Evolutionary conservation across 495 filamentous ascomycete genomes (phyloP).

Genomic region (Penicillium coffeae): DNA sequence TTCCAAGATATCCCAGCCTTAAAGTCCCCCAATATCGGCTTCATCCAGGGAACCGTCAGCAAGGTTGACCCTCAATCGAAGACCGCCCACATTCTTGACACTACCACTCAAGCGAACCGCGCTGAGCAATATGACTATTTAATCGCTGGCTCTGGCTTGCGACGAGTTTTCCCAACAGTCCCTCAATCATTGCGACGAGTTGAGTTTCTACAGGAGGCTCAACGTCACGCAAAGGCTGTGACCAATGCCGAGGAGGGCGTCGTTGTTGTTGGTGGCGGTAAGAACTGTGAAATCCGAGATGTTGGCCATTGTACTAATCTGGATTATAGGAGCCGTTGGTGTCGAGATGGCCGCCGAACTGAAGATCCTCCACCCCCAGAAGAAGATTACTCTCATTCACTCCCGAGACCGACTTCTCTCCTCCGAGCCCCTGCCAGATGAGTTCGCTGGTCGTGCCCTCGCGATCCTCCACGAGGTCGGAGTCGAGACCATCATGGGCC

Average conservation of each 20-base stretch:
- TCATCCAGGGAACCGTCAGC: constrained; percentile 55
- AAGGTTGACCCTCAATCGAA: constrained; percentile 50
- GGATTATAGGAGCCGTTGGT: constrained; percentile 56
- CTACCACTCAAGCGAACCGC: constrained; percentile 12
- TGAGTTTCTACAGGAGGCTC: constrained; percentile 55
- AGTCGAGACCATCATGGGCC: constrained; percentile 53
- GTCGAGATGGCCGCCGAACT: constrained; percentile 70
- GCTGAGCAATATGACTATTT: constrained; percentile 60
- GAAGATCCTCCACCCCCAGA: constrained; percentile 52
- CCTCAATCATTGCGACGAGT: constrained; percentile 52
- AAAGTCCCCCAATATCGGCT: constrained; percentile 44
- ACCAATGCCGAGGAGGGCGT: constrained; percentile 41
- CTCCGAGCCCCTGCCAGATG: constrained; percentile 61
- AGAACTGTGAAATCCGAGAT: not conserved
- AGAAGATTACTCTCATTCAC: constrained; percentile 63
- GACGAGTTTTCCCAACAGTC: constrained; percentile 59
- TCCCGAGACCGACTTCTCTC: constrained; percentile 60
- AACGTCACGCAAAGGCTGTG: constrained; percentile 20
- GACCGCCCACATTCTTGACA: constrained; percentile 42
- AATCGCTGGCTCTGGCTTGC: constrained; percentile 56
- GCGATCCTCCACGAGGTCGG: constrained; percentile 49
- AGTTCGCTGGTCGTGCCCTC: constrained; percentile 54
- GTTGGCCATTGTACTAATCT: not conserved
- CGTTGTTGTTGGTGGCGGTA: constrained; percentile 55
- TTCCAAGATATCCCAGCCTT: constrained; percentile 59